Evolutionary conservation across 768 basidiomycete species (phyloP).

Genomic region (Bullera alba): DNA sequence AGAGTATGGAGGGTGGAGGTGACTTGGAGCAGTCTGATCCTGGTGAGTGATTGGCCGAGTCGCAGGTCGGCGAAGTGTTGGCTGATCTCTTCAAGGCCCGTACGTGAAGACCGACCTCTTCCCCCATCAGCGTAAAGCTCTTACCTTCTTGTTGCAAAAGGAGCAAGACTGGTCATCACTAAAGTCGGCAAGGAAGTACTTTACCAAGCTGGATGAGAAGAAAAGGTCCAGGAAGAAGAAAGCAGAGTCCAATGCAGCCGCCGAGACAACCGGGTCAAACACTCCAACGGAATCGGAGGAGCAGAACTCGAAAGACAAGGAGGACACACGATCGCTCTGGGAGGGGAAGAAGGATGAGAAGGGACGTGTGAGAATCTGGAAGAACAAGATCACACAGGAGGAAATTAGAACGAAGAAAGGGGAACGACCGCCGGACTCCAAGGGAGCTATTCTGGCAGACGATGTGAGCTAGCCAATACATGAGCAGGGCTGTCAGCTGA

Average conservation of each 20-base stretch:
- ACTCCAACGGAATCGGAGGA: slow-evolving; percentile 5
- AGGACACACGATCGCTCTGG: slow-evolving; percentile 49
- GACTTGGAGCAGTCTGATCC: slow-evolving; percentile 81
- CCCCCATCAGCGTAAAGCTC: slow-evolving; percentile 95
- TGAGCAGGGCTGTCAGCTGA: slow-evolving; percentile 7
- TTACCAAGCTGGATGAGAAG: slow-evolving; percentile 23
- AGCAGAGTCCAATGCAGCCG: slow-evolving; percentile 5
- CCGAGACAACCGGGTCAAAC: slow-evolving; percentile 5
- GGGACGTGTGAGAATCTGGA: slow-evolving; percentile 54
- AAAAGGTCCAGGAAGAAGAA: slow-evolving; percentile 4
- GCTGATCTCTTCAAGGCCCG: slow-evolving; percentile 32
- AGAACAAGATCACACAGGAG: slow-evolving; percentile 74
- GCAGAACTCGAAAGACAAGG: slow-evolving; percentile 48
- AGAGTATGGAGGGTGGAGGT: slow-evolving; percentile 75
- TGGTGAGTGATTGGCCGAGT: slow-evolving; percentile 52
- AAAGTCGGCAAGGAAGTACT: slow-evolving; percentile 35
- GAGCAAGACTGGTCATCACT: slow-evolving; percentile 50
- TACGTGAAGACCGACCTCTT: slow-evolving; percentile 76
- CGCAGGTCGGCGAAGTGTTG: slow-evolving; percentile 19
- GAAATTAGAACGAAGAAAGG: slow-evolving; percentile 50
- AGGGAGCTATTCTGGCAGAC: slow-evolving; percentile 89
- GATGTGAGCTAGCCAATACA: slow-evolving; percentile 61
- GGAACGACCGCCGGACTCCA: slow-evolving; percentile 54
- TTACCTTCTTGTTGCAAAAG: slow-evolving; percentile 88
- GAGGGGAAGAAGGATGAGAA: slow-evolving; percentile 45